Conservation (phyloP, 805 yeast species). For the Kazachstania bromeliacearum region DNA sequence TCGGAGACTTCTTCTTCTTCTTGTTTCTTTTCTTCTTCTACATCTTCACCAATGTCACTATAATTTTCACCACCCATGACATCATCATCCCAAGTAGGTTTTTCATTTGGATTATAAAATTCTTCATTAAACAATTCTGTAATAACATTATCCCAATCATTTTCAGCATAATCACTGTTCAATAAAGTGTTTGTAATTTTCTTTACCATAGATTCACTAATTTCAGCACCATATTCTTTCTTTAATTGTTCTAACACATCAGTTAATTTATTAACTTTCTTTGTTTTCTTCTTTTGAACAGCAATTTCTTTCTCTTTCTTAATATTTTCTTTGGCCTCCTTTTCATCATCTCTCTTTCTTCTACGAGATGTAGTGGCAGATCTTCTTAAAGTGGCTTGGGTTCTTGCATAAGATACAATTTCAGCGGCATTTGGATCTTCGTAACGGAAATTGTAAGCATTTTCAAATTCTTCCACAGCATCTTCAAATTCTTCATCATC, state of each 20-base stretch:
- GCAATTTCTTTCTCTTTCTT: conserved; percentile 48
- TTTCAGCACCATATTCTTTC: conserved; percentile 36
- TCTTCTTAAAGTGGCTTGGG: conserved; percentile 84
- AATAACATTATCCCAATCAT: conserved; percentile 86
- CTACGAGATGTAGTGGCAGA: conserved; percentile 65
- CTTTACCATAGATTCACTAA: conserved; percentile 47
- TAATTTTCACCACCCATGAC: background rate
- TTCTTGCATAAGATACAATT: conserved; percentile 89
- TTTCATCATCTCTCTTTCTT: conserved; percentile 67
- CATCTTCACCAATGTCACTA: conserved; percentile 4
- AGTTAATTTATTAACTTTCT: conserved; percentile 67
- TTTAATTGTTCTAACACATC: conserved; percentile 44
- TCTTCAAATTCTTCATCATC: conserved; percentile 86
- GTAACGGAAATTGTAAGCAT: conserved; percentile 87
- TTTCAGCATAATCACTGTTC: conserved; percentile 80
- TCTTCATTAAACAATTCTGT: conserved; percentile 79
- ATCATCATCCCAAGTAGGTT: conserved; percentile 53
- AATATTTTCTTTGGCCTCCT: conserved; percentile 42
- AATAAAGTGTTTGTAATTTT: conserved; percentile 70
- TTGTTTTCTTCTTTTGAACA: conserved; percentile 60
- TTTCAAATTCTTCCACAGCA: conserved; percentile 84
- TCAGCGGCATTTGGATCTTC: conserved; percentile 90
- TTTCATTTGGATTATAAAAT: conserved; percentile 47
- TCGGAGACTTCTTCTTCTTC: conserved; percentile 18
- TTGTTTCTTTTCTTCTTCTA: conserved; percentile 15